phyloP scores from a whole-genome alignment of 2,329 filamentous ascomycete genomes.

The Clathrospora elynae region DNA sequence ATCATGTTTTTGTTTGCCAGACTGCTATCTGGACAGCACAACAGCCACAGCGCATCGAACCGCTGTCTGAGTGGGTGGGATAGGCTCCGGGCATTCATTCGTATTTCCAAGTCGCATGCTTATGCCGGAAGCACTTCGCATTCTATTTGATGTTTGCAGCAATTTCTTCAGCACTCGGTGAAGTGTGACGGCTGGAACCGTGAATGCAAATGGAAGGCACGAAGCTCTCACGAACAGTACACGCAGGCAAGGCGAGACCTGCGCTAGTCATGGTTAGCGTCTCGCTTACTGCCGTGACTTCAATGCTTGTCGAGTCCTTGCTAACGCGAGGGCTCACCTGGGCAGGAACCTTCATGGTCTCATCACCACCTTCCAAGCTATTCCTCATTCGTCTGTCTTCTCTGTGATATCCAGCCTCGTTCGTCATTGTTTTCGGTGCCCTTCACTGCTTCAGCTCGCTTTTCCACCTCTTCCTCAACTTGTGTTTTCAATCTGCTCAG shows the following conservation, averaged over 20 bases:
- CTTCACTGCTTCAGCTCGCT: constrained; percentile 2
- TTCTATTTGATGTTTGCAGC: background rate
- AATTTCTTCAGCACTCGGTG: background rate
- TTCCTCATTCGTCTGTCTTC: constrained; percentile 9
- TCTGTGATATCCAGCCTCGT: constrained; percentile 29
- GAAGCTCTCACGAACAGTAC: constrained; percentile 28
- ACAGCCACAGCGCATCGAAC: constrained; percentile 12
- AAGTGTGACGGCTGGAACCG: constrained; percentile 2
- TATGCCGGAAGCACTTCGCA: background rate
- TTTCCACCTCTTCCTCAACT: constrained; percentile 2
- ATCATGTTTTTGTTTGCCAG: constrained; percentile 3
- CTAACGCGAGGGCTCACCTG: constrained; percentile 17
- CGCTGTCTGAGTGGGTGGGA: no score
- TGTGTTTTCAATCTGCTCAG: constrained; percentile 2
- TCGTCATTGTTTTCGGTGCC: constrained; percentile 6
- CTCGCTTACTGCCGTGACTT: constrained; percentile 16
- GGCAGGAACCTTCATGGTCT: constrained; percentile 16
- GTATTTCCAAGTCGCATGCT: background rate
- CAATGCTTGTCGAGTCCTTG: constrained; percentile 13
- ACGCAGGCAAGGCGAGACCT: constrained; percentile 14
- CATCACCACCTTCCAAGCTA: constrained; percentile 10
- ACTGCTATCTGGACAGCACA: background rate
- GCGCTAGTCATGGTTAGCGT: constrained; percentile 17
- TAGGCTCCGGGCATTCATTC: no score
- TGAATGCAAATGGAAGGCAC: constrained; percentile 14